A percentile compares a stretch with the other conserved stretches of the same genome.
These are phyloP conservation scores for Zygosaccharomyces pseudobailii DNA, from an alignment of 1,139 yeast genomes.

Conservation along the genomic window DNA sequence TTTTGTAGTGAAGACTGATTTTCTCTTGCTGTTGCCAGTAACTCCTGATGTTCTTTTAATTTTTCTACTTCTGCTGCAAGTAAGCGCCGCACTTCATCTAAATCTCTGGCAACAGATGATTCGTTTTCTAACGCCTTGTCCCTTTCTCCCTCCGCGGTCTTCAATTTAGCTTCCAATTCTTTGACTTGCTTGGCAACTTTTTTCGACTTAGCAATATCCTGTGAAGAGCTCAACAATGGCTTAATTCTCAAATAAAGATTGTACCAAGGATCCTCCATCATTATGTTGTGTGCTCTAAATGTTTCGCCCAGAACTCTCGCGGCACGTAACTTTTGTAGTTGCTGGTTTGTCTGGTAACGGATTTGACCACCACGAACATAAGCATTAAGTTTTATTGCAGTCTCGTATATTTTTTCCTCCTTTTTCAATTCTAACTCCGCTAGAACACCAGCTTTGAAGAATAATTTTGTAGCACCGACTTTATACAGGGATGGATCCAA, in stretches of 20 bases:
- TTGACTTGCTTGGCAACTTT: constrained; percentile 56
- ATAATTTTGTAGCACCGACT: constrained; percentile 75
- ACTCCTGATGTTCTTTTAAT: constrained; percentile 16
- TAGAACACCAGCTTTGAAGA: constrained; percentile 90
- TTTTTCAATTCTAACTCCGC: constrained; percentile 80
- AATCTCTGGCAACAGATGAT: constrained; percentile 35
- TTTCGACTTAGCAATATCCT: constrained; percentile 52
- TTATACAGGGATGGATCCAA: constrained; percentile 65
- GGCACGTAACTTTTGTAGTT: constrained; percentile 62
- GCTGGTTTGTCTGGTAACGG: constrained; percentile 48
- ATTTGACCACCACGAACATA: constrained; percentile 57
- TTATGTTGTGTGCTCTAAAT: constrained; percentile 48
- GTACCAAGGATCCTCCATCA: constrained; percentile 77
- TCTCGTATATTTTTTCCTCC: constrained; percentile 54
- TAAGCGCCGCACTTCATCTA: constrained; percentile 35
- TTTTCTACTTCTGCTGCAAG: constrained; percentile 21
- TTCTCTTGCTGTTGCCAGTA: constrained; percentile 35
- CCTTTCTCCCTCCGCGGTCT: constrained; percentile 36
- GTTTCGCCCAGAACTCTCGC: constrained; percentile 65
- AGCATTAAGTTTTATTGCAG: constrained; percentile 65
- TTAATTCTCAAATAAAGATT: constrained; percentile 63
- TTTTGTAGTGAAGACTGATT: constrained; percentile 17
- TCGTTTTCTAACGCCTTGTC: constrained; percentile 30
- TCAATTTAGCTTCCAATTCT: constrained; percentile 43
- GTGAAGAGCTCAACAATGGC: constrained; percentile 69